phyloP scores from a whole-genome alignment of 1,284 basidiomycete species.

The Tilletia walkeri region DNA sequence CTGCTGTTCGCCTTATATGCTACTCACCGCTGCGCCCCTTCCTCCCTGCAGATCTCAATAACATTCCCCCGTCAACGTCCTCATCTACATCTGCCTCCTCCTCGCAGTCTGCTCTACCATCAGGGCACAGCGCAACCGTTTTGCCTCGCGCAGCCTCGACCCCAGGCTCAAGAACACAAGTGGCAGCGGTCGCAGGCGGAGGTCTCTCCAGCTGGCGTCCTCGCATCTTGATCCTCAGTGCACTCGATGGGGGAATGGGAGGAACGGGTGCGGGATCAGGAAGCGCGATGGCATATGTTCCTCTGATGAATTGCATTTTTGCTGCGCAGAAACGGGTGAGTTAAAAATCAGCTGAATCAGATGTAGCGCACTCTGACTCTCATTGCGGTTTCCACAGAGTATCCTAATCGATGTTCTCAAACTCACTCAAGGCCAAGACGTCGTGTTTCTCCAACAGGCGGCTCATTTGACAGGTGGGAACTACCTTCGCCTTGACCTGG shows the following conservation, averaged over 20 bases:
- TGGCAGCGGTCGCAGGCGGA: neutral
- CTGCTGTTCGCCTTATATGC: neutral
- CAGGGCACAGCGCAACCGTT: slow-evolving; percentile 8
- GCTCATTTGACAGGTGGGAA: slow-evolving; percentile 90
- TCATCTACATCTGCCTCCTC: neutral
- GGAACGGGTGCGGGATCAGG: neutral
- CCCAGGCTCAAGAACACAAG: neutral
- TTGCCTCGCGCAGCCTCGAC: neutral
- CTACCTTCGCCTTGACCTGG: slow-evolving; percentile 79
- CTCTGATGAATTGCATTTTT: slow-evolving; percentile 99
- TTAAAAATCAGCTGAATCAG: neutral
- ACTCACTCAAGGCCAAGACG: slow-evolving; percentile 74
- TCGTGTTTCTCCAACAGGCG: slow-evolving; percentile 96
- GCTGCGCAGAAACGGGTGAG: slow-evolving; percentile 79
- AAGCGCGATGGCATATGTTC: slow-evolving; percentile 67
- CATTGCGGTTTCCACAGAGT: slow-evolving; percentile 52
- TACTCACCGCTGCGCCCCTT: neutral
- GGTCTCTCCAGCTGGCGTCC: slow-evolving; percentile 28
- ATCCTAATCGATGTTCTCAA: slow-evolving; percentile 95
- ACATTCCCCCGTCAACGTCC: neutral
- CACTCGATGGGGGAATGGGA: neutral
- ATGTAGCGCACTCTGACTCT: no score
- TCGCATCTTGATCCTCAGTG: slow-evolving; percentile 81
- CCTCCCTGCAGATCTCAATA: neutral
- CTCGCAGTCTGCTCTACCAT: neutral